These are phyloP conservation scores for Coffea humblotiana DNA, from an alignment of 305 asterid species.

Conservation along the genomic window DNA sequence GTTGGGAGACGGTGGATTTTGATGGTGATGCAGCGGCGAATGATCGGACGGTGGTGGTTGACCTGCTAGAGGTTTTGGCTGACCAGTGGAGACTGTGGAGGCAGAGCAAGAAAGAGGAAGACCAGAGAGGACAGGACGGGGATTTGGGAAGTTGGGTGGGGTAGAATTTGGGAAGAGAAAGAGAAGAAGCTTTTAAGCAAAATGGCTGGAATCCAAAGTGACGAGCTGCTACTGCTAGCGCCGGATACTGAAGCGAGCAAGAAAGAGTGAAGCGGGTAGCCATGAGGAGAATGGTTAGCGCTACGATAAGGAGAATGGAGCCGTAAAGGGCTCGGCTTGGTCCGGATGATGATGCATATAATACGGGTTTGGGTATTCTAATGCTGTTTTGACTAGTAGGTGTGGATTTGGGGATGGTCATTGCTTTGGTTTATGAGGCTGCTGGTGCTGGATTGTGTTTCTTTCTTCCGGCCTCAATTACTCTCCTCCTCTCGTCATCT, in stretches of 20 bases:
- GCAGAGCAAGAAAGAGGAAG: conserved; percentile 66
- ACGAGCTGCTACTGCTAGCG: not conserved
- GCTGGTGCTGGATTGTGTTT: too few relatives aligned
- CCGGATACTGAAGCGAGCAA: conserved; percentile 32
- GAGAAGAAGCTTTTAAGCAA: conserved; percentile 33
- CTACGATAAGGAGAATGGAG: conserved; percentile 17
- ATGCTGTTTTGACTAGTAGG: not conserved
- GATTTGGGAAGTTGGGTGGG: conserved; percentile 44
- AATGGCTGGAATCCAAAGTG: conserved; percentile 37
- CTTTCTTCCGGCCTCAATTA: too few relatives aligned
- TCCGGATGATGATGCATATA: too few relatives aligned
- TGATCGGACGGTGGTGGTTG: conserved; percentile 40
- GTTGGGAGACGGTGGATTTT: not conserved
- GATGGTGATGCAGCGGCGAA: conserved; percentile 34
- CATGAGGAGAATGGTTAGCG: conserved; percentile 43
- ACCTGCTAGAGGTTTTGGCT: conserved; percentile 12
- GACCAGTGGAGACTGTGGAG: conserved; percentile 33
- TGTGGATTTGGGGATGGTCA: not conserved
- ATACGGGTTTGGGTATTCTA: not conserved
- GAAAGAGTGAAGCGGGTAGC: conserved; percentile 61
- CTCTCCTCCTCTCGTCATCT: too few relatives aligned
- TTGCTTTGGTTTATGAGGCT: not conserved
- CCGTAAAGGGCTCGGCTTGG: conserved; percentile 21
- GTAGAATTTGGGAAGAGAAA: conserved; percentile 26
- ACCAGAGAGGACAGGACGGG: conserved; percentile 66